A percentile compares a stretch with the other conserved stretches of the same genome.
Conservation (phyloP, 106 monocot genomes). For the Vanilla planifolia region DNA sequence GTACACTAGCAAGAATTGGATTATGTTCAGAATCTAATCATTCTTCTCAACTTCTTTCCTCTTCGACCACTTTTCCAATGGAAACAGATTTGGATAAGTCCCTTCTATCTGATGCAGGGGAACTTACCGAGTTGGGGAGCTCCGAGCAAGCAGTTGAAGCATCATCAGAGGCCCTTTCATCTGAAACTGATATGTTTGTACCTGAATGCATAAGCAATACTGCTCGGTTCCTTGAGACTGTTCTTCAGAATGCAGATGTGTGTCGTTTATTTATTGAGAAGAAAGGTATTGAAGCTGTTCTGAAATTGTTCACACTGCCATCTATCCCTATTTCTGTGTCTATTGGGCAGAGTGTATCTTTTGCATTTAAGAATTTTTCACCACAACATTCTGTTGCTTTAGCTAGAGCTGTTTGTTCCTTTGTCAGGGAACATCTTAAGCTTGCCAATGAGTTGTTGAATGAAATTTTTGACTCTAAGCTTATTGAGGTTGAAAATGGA, state of each 20-base stretch:
- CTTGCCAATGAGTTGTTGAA: constrained; percentile 37
- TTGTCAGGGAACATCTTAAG: constrained; percentile 48
- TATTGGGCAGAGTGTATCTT: constrained; percentile 45
- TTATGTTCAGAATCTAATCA: constrained; percentile 22
- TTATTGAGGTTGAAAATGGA: constrained; percentile 24
- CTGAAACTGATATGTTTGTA: constrained; percentile 45
- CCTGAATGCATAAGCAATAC: constrained; percentile 52
- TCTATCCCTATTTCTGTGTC: constrained; percentile 41
- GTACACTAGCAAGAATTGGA: constrained; percentile 40
- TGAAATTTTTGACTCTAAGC: constrained; percentile 32
- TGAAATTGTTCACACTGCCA: constrained; percentile 40
- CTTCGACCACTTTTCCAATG: constrained; percentile 32
- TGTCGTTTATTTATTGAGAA: constrained; percentile 64
- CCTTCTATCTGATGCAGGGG: constrained; percentile 8
- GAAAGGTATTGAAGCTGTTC: constrained; percentile 61
- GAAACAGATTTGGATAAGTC: constrained; percentile 35
- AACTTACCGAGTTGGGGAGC: constrained; percentile 17
- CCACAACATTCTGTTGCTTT: constrained; percentile 48
- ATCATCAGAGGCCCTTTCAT: constrained; percentile 23
- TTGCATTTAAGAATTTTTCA: constrained; percentile 69
- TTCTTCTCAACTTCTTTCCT: constrained; percentile 14
- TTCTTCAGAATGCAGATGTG: constrained; percentile 74
- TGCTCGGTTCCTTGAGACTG: constrained; percentile 56
- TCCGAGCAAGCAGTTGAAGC: constrained; percentile 25
- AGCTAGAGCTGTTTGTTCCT: constrained; percentile 42